These are phyloP conservation scores for Lathyrus oleraceus DNA, from an alignment of 306 rosid species.

Conservation along the genomic window DNA sequence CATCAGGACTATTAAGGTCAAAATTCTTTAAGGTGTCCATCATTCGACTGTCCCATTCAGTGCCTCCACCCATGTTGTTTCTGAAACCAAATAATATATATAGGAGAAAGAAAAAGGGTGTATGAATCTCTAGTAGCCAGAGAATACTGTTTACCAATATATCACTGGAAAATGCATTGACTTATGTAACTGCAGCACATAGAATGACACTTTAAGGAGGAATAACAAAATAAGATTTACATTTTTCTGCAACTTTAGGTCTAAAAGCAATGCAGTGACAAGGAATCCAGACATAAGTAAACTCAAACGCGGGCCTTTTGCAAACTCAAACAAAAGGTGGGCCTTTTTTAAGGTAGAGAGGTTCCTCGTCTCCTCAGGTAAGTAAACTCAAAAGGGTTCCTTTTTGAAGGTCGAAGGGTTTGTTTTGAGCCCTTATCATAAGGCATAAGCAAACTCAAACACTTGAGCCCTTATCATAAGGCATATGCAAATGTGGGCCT, in stretches of 20 bases:
- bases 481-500: neutral
- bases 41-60: slow-evolving; percentile 84
- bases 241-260: slow-evolving; percentile 4
- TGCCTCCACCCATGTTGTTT: slow-evolving; percentile 77
- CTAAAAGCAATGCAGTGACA: neutral
- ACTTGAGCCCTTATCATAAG: no score
- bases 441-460: no score
- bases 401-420: no score
- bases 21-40: slow-evolving; percentile 91
- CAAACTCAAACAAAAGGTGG: no score
- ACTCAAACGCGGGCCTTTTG: no score
- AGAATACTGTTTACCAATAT: slow-evolving; percentile 12
- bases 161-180: slow-evolving; percentile 16
- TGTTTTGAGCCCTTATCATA: no score
- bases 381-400: slow-evolving; percentile 34
- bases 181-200: slow-evolving; percentile 30
- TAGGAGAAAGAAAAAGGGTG: slow-evolving; percentile 6
- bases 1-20: slow-evolving; percentile 93
- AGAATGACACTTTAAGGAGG: neutral
- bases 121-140: slow-evolving; percentile 13
- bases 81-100: slow-evolving; percentile 44
- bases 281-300: no score
- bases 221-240: slow-evolving; percentile 12
- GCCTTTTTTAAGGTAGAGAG: slow-evolving; percentile 72
- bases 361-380: slow-evolving; percentile 97